phyloP scores from a whole-genome alignment of 75 land plant genomes.

The Azolla pinnata region DNA sequence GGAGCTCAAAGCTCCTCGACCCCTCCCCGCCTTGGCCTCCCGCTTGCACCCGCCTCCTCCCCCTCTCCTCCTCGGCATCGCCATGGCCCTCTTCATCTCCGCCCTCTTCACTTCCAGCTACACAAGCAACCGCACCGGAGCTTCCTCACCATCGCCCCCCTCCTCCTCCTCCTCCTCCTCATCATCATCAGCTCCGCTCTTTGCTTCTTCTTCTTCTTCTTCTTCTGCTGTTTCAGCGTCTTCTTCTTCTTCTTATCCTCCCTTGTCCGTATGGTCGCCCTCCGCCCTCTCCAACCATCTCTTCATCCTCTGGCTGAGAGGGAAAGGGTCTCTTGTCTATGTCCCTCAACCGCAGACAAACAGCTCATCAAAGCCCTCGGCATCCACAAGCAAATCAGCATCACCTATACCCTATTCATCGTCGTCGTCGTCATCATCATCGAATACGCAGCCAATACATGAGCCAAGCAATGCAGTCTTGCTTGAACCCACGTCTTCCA shows the following conservation, averaged over 20 bases:
- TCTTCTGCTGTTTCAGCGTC: background rate
- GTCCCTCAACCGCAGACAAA: background rate
- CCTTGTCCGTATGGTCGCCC: background rate
- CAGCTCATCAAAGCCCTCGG: background rate
- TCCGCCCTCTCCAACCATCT: too few relatives aligned
- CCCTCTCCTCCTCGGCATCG: too few relatives aligned
- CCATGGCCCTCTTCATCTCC: background rate
- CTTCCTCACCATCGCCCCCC: background rate
- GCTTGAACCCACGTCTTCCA: too few relatives aligned
- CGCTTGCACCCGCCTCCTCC: too few relatives aligned
- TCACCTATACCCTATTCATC: background rate
- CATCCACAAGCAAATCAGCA: background rate
- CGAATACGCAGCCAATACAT: background rate
- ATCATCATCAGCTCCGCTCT: background rate
- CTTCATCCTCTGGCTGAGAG: too few relatives aligned
- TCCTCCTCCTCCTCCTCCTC: too few relatives aligned
- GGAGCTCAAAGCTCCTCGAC: too few relatives aligned
- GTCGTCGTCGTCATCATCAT: background rate
- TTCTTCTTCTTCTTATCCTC: background rate
- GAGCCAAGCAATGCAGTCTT: too few relatives aligned
- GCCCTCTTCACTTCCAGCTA: background rate
- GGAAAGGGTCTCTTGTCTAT: background rate
- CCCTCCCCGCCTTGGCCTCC: too few relatives aligned
- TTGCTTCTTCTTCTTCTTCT: background rate
- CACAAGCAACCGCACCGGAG: too few relatives aligned